Base-by-base conservation (phyloP, 2,329 filamentous ascomycete species). In the Aspergillus niger region DNA sequence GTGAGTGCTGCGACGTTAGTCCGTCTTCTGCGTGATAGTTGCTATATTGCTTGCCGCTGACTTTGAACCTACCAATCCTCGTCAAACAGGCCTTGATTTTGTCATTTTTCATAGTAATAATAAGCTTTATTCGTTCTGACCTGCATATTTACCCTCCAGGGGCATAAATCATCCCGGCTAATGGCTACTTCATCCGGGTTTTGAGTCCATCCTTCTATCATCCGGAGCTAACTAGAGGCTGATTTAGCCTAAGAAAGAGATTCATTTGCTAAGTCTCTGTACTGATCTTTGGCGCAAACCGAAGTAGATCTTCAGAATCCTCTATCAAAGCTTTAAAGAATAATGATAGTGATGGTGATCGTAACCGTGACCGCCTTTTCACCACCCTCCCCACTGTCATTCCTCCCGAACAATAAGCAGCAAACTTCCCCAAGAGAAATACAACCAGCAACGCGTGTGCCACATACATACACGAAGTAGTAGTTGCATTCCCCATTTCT, bases 301-400 rank as follows among this genome's bases (percentile, higher is more conserved):
- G 32, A 30, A 32, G 39, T 28, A 20, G 20, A 20, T 20, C 20
- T 20, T 2, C 20, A 20, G 20, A 20, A 20, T 20, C 20, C 20
- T 26, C 17, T 44, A 41, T 59, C 28, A 30, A 30, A 30, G 43
- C 43, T 51, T 60, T 32, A 15, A 22, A 11, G 17, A 8, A 5
- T 43, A 39, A 10, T 47, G 44, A 54, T 28, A 44, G 28, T 30
- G 28, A 20, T 54, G 24, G 22, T 8, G 17, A 26, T 6, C 41
- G 26, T 48, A 8, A 15, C 39, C 17, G 60, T 62, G 60, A 59
- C 57, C 60, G 60, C 60, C 58, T 59, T 59, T 59, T 58, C 24
- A 51, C 44, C 51, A 39, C 28, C 4, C 28, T 11, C 28, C 28
- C 28, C 28, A 2, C 28, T 30, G 8, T 30, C 28, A 10, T 30